Percentiles rank a stretch among this genome's conserved stretches.
These are phyloP conservation scores for Croton setiger DNA, from an alignment of 441 rosid species.

Conservation along the genomic window DNA sequence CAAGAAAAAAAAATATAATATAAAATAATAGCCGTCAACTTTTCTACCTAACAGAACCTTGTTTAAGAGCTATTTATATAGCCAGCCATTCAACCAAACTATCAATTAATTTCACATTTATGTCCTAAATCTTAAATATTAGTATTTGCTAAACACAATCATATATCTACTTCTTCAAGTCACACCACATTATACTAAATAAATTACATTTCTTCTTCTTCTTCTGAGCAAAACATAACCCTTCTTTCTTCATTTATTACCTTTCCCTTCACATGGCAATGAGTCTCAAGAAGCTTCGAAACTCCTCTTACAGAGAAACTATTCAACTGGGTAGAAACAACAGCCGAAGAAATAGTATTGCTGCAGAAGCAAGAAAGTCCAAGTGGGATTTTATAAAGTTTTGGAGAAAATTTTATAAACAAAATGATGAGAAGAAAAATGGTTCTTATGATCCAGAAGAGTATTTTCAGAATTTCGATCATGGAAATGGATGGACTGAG, in stretches of 20 bases:
- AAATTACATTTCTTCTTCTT: neutral
- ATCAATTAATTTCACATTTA: neutral
- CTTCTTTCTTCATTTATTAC: too few relatives aligned
- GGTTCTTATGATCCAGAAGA: constrained; percentile 40
- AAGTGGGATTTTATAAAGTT: constrained; percentile 31
- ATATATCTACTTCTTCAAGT: constrained; percentile 2
- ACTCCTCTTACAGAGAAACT: constrained; percentile 21
- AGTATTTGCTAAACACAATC: too few relatives aligned
- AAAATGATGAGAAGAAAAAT: constrained; percentile 19
- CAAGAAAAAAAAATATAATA: neutral
- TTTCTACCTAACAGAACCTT: neutral
- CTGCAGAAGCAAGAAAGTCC: constrained; percentile 8
- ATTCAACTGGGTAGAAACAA: constrained; percentile 26
- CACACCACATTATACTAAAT: neutral
- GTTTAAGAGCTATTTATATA: neutral
- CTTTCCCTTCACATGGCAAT: constrained; percentile 14
- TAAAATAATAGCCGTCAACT: neutral
- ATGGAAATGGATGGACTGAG: constrained; percentile 37
- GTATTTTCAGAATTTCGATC: constrained; percentile 51
- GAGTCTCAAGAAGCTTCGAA: constrained; percentile 26
- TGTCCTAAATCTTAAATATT: too few relatives aligned
- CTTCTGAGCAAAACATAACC: neutral
- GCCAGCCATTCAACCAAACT: neutral
- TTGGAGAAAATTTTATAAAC: constrained; percentile 37
- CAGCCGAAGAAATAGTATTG: neutral